These are phyloP conservation scores for Thymus mandschuricus DNA, from an alignment of 257 asterid genomes.

Conservation along the genomic window DNA sequence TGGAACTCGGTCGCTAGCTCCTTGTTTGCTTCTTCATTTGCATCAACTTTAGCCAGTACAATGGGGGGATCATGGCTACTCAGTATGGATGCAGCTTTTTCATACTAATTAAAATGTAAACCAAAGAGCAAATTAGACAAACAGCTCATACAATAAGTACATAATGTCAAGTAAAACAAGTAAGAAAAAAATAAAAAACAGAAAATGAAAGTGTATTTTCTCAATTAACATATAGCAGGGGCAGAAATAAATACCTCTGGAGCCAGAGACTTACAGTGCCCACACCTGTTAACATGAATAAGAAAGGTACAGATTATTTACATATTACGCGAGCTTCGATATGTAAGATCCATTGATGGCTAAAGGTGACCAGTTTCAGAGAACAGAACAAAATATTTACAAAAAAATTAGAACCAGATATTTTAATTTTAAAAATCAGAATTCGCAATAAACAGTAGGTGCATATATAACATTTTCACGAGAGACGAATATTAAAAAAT, in stretches of 20 bases:
- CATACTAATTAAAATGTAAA: slow-evolving; percentile 48
- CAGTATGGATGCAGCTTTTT: slow-evolving; percentile 72
- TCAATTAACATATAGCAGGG: neutral
- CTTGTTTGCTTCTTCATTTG: slow-evolving; percentile 57
- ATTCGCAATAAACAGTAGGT: neutral
- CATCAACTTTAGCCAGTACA: slow-evolving; percentile 78
- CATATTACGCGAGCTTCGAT: neutral
- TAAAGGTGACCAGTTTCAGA: neutral
- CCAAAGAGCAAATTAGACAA: slow-evolving; percentile 16
- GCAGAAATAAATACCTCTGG: slow-evolving; percentile 71
- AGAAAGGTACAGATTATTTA: slow-evolving; percentile 9
- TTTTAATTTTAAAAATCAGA: neutral
- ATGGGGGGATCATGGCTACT: slow-evolving; percentile 74
- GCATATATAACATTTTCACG: neutral
- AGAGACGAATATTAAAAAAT: neutral
- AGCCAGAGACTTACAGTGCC: slow-evolving; percentile 87
- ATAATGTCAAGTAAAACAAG: neutral
- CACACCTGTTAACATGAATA: slow-evolving; percentile 71
- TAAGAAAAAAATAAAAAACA: neutral
- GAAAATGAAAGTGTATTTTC: neutral
- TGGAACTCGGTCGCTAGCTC: slow-evolving; percentile 59
- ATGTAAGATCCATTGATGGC: slow-evolving; percentile 1
- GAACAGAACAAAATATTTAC: too few relatives aligned
- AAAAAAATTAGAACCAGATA: neutral
- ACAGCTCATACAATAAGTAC: slow-evolving; percentile 3